Conservation (phyloP, 306 rosid species). For the Begonia loranthoides region DNA sequence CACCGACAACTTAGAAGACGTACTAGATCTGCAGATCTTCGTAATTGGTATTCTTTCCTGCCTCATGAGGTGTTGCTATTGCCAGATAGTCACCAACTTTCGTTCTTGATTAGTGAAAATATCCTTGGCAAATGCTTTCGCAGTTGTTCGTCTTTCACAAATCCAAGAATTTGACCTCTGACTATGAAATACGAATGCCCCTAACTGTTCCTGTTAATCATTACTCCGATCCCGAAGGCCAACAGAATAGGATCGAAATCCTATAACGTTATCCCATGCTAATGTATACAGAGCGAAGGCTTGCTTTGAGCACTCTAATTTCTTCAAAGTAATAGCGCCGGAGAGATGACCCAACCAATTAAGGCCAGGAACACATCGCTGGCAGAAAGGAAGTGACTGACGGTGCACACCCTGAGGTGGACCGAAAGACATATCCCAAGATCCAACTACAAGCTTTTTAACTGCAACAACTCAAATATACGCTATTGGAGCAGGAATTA, state of each 20-base stretch:
- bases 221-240: conserved; percentile 1
- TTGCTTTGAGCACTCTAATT: conserved; percentile 22
- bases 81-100: no score
- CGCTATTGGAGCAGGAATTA: no score
- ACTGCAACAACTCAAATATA: no score
- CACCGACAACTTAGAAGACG: no score
- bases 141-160: conserved; percentile 1
- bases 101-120: neutral
- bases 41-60: no score
- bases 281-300: conserved; percentile 14
- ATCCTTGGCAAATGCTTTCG: neutral
- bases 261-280: conserved; percentile 7
- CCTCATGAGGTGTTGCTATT: no score
- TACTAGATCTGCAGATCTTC: no score
- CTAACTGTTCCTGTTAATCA: neutral
- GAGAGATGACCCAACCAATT: neutral
- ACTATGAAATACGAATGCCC: conserved; percentile 2
- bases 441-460: neutral
- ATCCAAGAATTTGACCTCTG: conserved; percentile 1
- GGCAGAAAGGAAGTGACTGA: no score
- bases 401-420: no score
- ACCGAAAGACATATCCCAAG: no score
- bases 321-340: conserved; percentile 15
- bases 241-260: neutral
- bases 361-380: no score